Evolutionary conservation across 768 basidiomycete species (phyloP).

Genomic region (Auriscalpium microsporum): DNA sequence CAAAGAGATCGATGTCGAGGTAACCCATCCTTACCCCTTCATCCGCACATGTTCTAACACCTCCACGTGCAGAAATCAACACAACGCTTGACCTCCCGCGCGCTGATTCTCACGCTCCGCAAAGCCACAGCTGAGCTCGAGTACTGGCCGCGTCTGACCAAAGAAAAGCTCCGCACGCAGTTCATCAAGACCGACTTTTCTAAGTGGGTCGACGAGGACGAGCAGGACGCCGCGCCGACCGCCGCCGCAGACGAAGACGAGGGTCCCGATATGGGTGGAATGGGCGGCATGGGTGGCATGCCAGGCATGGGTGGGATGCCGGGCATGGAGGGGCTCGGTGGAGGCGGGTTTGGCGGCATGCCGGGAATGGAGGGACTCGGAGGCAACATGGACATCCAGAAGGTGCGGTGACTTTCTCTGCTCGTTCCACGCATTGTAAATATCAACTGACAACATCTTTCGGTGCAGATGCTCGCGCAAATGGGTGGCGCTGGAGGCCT

Average conservation of each 20-base stretch:
- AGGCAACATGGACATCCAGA: conserved; percentile 52
- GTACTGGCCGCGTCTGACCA: conserved; percentile 90
- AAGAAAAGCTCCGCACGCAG: conserved; percentile 71
- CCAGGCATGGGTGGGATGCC: conserved; percentile 27
- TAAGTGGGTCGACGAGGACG: conserved; percentile 97
- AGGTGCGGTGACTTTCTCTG: conserved; percentile 31
- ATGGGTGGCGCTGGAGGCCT: conserved; percentile 22
- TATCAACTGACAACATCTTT: not conserved
- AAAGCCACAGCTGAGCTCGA: conserved; percentile 73
- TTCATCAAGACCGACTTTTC: conserved; percentile 93
- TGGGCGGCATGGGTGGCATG: conserved; percentile 33
- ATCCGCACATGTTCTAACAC: not conserved
- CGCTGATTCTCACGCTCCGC: conserved; percentile 57
- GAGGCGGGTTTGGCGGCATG: conserved; percentile 40
- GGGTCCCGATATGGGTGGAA: conserved; percentile 32
- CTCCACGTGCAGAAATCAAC: conserved; percentile 40
- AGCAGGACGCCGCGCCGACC: conserved; percentile 61
- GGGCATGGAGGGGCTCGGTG: conserved; percentile 39
- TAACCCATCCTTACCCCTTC: conserved; percentile 19
- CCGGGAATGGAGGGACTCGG: conserved; percentile 37
- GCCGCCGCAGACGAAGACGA: conserved; percentile 38
- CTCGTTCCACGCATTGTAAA: not conserved
- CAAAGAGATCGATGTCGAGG: conserved; percentile 70
- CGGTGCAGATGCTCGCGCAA: conserved; percentile 33
- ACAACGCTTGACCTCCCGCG: conserved; percentile 57